Conservation (phyloP, 2,329 filamentous ascomycete genomes). For the Stagonosporopsis vannaccii region DNA sequence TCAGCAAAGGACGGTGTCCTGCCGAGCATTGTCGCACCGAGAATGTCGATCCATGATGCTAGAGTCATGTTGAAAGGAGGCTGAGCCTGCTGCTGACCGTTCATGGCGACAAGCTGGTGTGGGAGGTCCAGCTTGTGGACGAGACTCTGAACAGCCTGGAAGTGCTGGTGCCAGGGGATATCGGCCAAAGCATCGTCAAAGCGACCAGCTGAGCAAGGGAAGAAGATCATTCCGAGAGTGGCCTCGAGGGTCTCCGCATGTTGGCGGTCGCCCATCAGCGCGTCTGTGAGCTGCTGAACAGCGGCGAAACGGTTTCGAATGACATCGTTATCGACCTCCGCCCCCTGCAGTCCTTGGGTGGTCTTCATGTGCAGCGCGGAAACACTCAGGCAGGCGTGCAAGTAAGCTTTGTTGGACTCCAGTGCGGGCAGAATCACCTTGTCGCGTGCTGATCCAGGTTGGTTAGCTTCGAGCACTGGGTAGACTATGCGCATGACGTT, state of each 20-base stretch:
- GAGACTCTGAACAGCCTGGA: constrained; percentile 86
- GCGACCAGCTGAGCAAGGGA: constrained; percentile 89
- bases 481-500: constrained; percentile 89
- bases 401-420: constrained; percentile 89
- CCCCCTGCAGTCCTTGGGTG: constrained; percentile 69
- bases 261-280: constrained; percentile 79
- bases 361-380: constrained; percentile 91
- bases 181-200: constrained; percentile 85
- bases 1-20: constrained; percentile 87
- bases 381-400: constrained; percentile 94
- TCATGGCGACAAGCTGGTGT: constrained; percentile 65
- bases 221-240: constrained; percentile 93
- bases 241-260: constrained; percentile 91
- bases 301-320: constrained; percentile 90
- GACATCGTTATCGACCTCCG: constrained; percentile 87
- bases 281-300: constrained; percentile 83
- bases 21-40: constrained; percentile 91
- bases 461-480: constrained; percentile 88
- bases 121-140: constrained; percentile 86
- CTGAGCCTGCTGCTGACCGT: constrained; percentile 65
- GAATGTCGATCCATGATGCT: constrained; percentile 94
- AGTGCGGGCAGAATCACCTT: constrained; percentile 87
- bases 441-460: constrained; percentile 80
- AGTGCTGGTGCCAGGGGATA: constrained; percentile 97
- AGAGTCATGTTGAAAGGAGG: constrained; percentile 95